Base-by-base conservation (phyloP, 1,284 basidiomycete species). In the Cryptococcus hybrid region DNA sequence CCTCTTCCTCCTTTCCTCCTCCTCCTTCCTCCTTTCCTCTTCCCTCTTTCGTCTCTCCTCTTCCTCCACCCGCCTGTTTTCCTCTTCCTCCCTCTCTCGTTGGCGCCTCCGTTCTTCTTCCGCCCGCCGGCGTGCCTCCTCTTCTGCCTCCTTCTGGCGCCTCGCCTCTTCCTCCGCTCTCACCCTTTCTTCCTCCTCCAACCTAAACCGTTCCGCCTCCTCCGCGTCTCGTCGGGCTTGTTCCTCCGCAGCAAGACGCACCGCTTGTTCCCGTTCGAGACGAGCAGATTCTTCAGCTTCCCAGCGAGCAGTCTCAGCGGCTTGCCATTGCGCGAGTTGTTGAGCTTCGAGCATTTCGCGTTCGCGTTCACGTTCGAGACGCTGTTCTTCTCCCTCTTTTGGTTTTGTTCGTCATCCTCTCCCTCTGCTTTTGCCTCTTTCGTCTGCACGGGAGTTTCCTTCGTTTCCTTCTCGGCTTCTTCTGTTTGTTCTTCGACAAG, bases 151-250 rank as follows among this genome's bases (percentile, higher is more conserved):
- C 24, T 53, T 50, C 46, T 51, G n/a, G 13, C 39, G 49, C 15
- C 44, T 37, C 58, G 58, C 59, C 43, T 62, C 61, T n/a, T 45
- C 48, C 30, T 52, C 47, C 1, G 54, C 47, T 39, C 56, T 61
- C 58, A 9, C 24, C 44, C 39, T 53, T 24, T 44, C 49, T 8
- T n/a, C n/a, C 58, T 59, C 56, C 46, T 59, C 61, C n/a, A 8
- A 34, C 8, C 30, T 49, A 46, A 13, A 47, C 40, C 50, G 42
- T 50, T 39, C 55, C 39, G 61, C 59, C 4, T 12, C 58, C 46
- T 56, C 15, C 44, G 36, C 54, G 13, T 47, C 48, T 12, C 15
- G 42, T 52, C 38, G 48, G 13, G 42, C 52, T 34, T 44, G 56
- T 8, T 60, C 49, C 44, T 50, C 59, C 46, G 51, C 48, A 4